Evolutionary conservation across 164 flowering plant genomes (phyloP), one percentile per base, ranked within the genome.

Genomic region (Vitis riparia): DNA sequence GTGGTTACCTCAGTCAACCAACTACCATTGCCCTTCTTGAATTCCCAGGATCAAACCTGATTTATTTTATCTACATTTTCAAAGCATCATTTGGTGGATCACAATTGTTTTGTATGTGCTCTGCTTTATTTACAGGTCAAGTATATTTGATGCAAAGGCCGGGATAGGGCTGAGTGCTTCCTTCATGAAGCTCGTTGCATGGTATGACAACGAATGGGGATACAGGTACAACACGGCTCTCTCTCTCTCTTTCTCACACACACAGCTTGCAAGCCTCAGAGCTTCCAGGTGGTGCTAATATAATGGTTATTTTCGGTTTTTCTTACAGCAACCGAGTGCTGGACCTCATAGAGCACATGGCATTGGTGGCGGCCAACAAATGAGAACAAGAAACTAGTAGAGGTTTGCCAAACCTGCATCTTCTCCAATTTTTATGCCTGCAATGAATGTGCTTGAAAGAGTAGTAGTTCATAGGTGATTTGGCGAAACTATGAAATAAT

Each of bases 191-290:
- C 80, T 95, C 49, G 90, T 93, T 37, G 82, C 97, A 0, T 95
- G 99, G 99, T 95, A 95, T 27, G 99, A 93, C 83, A 95, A 91
- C 15, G 98, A 93, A 75, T 95, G 99, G 99, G 99, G 99, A 58
- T 95, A 95, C 92, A 95, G 99, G 97, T 94, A 83, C 16, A 37
- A 9, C 8, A 19, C 60, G 68, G 69, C 68, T 53, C 73, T 49
- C 51, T 58, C 44, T 65, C 5, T 55, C 67, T 19, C 47, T 66
- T 12, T 56, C 23, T 11, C 50, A 13, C 50, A 16, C 4, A 13
- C 61, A 8, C 1, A 9, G 27, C 27, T 0, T 23, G 44, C 7
- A 6, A 37, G 44, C 44, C 44, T 6, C 44, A 32, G 44, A 32
- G 37, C 37, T 17, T 19, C 32, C 44, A 55, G 10, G 9, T 71